Evolutionary conservation across 202 grass and related monocot species (phyloP), one percentile per base, ranked within the genome.

Genomic region (Zoysia matrella): DNA sequence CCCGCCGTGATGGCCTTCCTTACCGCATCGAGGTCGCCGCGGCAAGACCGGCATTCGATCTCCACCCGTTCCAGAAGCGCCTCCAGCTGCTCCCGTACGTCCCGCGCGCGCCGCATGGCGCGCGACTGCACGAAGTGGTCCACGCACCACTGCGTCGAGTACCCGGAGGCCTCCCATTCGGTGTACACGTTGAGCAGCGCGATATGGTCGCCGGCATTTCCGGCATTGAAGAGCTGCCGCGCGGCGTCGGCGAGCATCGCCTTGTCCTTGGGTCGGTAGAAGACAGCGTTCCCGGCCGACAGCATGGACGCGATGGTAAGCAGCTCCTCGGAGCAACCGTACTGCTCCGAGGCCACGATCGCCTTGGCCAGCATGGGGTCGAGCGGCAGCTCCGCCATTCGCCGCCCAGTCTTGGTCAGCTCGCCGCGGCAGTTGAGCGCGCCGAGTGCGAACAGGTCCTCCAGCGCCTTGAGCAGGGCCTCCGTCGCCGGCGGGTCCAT

Each of bases 61-160:
- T 90, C 83, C 79, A 90, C 67, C 52, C 84, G 71, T 57, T 86
- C 82, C 13, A 90, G 52, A 8, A 90, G 68, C 62, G 65, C 49
- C 53, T 46, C 78, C 68, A 90, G 84, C 88, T 90, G 83, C 57
- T 87, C 83, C 39, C 78, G 55, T 46, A 90, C 74, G 72, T 87
- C 83, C 50, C 92, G 82, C 7, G 94, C 87, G 18, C 91, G 71
- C 60, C 89, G 87, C 82, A 97, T 74, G 52, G 85, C 82, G 73
- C 84, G 82, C 22, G 61, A 1, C 43, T 90, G 77, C 73, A 90
- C 79, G 83, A 86, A 90, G 82, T 78, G 81, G 15, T 90, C 88
- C 14, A 30, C 22, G 77, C 83, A 90, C 88, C 83, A 90, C 72
- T 90, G 83, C 47, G 88, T 2, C 67, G 84, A 83, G 79, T 83